Conservation (phyloP, 148 eudicot genomes). For the Oxyria digyna region DNA sequence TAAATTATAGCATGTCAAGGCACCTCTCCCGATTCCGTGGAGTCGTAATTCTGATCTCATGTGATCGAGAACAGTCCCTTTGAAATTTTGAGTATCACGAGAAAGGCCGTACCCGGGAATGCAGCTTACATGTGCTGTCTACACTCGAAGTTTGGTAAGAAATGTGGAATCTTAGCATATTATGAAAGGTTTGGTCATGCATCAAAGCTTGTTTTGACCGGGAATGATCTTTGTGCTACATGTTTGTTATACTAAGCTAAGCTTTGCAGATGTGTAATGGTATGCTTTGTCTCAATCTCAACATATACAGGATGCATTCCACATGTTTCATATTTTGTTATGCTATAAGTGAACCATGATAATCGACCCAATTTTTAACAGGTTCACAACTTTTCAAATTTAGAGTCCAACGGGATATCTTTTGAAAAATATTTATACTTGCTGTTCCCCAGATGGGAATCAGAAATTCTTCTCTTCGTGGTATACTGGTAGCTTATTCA, state of each 20-base stretch:
- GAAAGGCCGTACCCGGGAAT: not conserved
- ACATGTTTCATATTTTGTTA: not conserved
- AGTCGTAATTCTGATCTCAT: not conserved
- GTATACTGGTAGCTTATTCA: too few relatives aligned
- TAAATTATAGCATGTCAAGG: constrained; percentile 14
- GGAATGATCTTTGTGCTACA: not conserved
- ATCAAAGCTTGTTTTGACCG: not conserved
- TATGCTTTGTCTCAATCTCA: not conserved
- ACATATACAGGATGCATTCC: not conserved
- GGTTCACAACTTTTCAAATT: too few relatives aligned
- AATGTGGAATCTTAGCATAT: not conserved
- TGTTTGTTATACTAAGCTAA: not conserved
- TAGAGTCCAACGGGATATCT: too few relatives aligned
- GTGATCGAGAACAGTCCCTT: too few relatives aligned
- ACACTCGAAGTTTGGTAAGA: not conserved
- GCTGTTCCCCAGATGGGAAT: too few relatives aligned
- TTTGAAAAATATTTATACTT: too few relatives aligned
- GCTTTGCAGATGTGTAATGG: not conserved
- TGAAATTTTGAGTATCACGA: not conserved
- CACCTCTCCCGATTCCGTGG: not conserved
- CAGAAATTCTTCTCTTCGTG: too few relatives aligned
- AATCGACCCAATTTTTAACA: too few relatives aligned
- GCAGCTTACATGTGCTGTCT: too few relatives aligned
- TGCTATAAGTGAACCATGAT: not conserved
- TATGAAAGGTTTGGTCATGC: not conserved